Conservation (phyloP, 306 rosid species). For the Pterocarpus santalinus region DNA sequence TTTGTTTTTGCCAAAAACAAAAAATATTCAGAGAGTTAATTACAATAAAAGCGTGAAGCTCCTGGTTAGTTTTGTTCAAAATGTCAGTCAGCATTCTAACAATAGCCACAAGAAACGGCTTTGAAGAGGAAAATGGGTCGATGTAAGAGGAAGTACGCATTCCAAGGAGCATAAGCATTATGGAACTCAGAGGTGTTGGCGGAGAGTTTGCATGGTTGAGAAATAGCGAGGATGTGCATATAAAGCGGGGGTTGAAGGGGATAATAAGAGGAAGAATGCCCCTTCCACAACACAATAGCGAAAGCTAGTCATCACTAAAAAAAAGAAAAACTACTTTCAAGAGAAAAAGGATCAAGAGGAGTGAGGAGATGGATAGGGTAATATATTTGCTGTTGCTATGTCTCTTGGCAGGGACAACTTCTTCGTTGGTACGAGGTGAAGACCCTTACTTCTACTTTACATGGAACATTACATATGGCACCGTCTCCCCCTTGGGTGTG, state of each 20-base stretch:
- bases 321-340: neutral
- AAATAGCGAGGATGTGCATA: conserved; percentile 35
- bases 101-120: neutral
- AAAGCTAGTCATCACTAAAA: neutral
- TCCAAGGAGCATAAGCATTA: conserved; percentile 44
- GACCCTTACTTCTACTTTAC: conserved; percentile 77
- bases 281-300: conserved; percentile 27
- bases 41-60: neutral
- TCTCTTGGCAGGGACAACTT: conserved; percentile 45
- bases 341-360: neutral
- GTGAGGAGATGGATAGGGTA: conserved; percentile 40
- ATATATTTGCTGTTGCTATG: conserved; percentile 48
- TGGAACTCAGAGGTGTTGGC: conserved; percentile 26
- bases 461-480: conserved; percentile 84
- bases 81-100: conserved; percentile 12
- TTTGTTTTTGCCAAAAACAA: no score
- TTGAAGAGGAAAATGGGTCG: neutral
- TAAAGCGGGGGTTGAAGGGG: conserved; percentile 22
- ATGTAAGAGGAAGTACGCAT: conserved; percentile 53
- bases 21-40: neutral
- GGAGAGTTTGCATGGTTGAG: conserved; percentile 46
- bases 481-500: conserved; percentile 77
- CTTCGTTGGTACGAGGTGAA: conserved; percentile 49
- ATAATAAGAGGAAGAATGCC: neutral
- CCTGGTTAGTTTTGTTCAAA: conserved; percentile 17